A percentile compares a stretch with the other conserved stretches of the same genome.
Conservation (phyloP, 2,329 filamentous ascomycete genomes). For the Gaeumannomyces sp. region DNA sequence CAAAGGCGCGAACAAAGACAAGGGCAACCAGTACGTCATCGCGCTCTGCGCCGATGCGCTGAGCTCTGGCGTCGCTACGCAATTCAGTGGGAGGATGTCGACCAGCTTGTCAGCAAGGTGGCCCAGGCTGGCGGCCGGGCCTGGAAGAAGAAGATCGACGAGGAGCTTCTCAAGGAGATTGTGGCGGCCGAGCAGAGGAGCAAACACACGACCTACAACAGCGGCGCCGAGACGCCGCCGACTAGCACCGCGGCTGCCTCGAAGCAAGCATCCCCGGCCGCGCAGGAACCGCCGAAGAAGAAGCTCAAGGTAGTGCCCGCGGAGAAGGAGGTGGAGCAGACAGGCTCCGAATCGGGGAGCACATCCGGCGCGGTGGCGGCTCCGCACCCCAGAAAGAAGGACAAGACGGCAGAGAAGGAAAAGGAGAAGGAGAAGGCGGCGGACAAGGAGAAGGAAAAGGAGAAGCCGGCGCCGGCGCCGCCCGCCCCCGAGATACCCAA, state of each 20-base stretch:
- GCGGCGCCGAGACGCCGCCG: constrained; percentile 20
- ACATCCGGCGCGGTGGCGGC: constrained; percentile 28
- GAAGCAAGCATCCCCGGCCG: constrained; percentile 18
- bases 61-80: constrained; percentile 94
- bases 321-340: constrained; percentile 45
- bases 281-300: constrained; percentile 55
- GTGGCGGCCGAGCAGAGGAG: constrained; percentile 56
- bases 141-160: constrained; percentile 84
- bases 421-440: constrained; percentile 48
- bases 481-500: constrained; percentile 71
- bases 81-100: constrained; percentile 90
- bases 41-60: constrained; percentile 86
- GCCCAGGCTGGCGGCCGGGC: constrained; percentile 71
- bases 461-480: constrained; percentile 43
- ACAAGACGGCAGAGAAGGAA: constrained; percentile 53
- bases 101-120: constrained; percentile 86
- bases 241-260: constrained; percentile 20
- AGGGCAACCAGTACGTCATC: constrained; percentile 65
- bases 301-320: constrained; percentile 45
- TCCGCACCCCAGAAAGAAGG: constrained; percentile 34
- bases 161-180: constrained; percentile 77
- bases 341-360: constrained; percentile 35
- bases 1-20: constrained; percentile 69
- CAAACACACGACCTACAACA: constrained; percentile 17
- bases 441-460: constrained; percentile 62